Evolutionary conservation across 2,329 filamentous ascomycete genomes (phyloP).

Genomic region (Diaporthe ampelina): DNA sequence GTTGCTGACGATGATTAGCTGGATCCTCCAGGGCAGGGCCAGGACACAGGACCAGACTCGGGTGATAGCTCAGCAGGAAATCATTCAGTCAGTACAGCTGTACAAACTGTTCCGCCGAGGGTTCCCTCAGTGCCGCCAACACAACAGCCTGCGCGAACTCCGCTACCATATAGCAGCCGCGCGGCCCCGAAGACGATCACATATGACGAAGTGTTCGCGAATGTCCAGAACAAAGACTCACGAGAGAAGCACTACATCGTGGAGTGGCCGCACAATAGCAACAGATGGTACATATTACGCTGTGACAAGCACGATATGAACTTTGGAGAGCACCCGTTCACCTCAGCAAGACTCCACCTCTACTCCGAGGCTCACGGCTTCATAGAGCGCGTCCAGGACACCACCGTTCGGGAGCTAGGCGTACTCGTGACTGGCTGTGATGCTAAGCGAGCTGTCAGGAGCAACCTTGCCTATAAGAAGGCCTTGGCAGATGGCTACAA

Average conservation of each 20-base stretch:
- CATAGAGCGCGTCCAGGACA: no score
- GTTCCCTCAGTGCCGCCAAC: neutral
- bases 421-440: neutral
- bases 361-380: neutral
- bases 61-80: no score
- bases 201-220: neutral
- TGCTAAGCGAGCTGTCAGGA: neutral
- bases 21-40: neutral
- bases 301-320: constrained; percentile 10
- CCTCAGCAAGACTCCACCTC: neutral
- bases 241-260: constrained; percentile 20
- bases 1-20: neutral
- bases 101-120: neutral
- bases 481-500: neutral
- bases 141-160: neutral
- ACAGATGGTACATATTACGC: constrained; percentile 13
- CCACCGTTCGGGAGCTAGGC: neutral
- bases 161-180: no score
- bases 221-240: neutral
- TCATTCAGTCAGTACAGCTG: neutral
- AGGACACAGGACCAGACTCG: neutral
- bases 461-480: neutral
- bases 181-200: neutral
- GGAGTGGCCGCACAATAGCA: neutral
- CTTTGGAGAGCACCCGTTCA: neutral